These are phyloP conservation scores for Hyaloperonospora arabidopsidis DNA, from an alignment of 352 stramenopile species.

Conservation along the genomic window DNA sequence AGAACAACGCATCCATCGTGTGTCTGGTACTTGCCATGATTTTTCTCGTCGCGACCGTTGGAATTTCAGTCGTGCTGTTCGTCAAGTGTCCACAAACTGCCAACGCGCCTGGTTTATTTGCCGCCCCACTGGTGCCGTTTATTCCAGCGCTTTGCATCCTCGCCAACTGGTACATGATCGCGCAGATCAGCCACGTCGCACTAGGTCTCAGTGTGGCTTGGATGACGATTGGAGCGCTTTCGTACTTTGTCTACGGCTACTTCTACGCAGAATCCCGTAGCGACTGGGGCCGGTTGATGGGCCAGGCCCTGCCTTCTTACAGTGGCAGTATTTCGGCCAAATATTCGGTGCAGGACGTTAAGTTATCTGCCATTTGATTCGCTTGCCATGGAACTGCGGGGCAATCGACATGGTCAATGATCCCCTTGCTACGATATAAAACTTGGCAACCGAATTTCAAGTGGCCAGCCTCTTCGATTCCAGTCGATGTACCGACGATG, in stretches of 20 bases:
- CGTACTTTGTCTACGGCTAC: constrained; percentile 61
- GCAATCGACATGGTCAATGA: too few relatives aligned
- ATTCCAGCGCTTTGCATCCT: constrained; percentile 46
- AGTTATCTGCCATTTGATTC: too few relatives aligned
- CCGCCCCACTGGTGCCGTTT: constrained; percentile 51
- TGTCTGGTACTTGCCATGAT: constrained; percentile 40
- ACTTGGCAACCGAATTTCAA: too few relatives aligned
- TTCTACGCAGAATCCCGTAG: constrained; percentile 33
- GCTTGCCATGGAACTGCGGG: too few relatives aligned
- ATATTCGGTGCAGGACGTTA: too few relatives aligned
- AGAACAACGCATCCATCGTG: constrained; percentile 27
- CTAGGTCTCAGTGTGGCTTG: constrained; percentile 36
- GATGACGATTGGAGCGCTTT: constrained; percentile 37
- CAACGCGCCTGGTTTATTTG: constrained; percentile 30
- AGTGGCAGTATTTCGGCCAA: too few relatives aligned
- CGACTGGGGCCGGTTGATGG: constrained; percentile 22
- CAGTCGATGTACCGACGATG: too few relatives aligned
- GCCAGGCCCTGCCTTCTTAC: too few relatives aligned
- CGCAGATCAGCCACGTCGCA: constrained; percentile 36
- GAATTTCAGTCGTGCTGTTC: constrained; percentile 29
- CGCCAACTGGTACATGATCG: constrained; percentile 59
- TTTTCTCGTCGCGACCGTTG: constrained; percentile 34
- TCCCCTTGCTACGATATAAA: too few relatives aligned
- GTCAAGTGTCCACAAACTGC: constrained; percentile 39
- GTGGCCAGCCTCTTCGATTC: too few relatives aligned